Percentiles rank a stretch among this genome's conserved stretches.
phyloP scores from a whole-genome alignment of 1,139 yeast genomes.

The Lodderomyces oxycetoniae region DNA sequence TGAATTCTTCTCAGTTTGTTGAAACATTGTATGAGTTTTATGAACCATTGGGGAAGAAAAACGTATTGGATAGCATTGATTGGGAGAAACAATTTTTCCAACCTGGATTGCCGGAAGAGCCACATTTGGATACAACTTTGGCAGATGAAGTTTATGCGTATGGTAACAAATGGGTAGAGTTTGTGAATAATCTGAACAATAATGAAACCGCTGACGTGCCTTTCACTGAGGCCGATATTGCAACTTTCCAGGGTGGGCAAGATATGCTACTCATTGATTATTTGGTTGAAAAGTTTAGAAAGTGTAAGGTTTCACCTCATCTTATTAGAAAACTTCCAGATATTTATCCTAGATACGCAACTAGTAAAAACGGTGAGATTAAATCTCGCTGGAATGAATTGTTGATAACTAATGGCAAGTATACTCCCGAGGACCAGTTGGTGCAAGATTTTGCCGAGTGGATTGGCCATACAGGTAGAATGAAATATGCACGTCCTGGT shows the following conservation, averaged over 20 bases:
- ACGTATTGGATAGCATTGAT: constrained; percentile 19
- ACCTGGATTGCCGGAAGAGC: constrained; percentile 29
- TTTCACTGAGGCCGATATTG: constrained; percentile 22
- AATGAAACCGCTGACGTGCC: constrained; percentile 7
- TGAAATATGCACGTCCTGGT: constrained; percentile 43
- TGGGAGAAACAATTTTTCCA: constrained; percentile 30
- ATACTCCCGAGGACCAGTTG: constrained; percentile 15
- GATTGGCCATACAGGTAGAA: constrained; percentile 41
- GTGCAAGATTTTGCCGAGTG: constrained; percentile 29
- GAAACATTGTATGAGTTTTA: constrained; percentile 29
- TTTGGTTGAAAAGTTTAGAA: constrained; percentile 22
- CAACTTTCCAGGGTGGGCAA: constrained; percentile 30
- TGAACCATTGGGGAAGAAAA: constrained; percentile 17
- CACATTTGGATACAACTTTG: constrained; percentile 28
- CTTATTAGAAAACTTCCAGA: constrained; percentile 19
- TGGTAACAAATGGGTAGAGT: constrained; percentile 24
- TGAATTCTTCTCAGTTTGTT: constrained; percentile 29
- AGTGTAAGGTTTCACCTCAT: constrained; percentile 13
- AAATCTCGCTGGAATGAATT: constrained; percentile 29
- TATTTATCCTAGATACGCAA: constrained; percentile 24
- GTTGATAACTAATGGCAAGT: constrained; percentile 26
- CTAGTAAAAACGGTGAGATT: constrained; percentile 31
- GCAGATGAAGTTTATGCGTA: constrained; percentile 28
- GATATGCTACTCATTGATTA: constrained; percentile 32
- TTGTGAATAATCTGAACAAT: constrained; percentile 5